These are phyloP conservation scores for Chimonanthus salicifolius DNA, from an alignment of 164 flowering plant genomes.

Conservation along the genomic window DNA sequence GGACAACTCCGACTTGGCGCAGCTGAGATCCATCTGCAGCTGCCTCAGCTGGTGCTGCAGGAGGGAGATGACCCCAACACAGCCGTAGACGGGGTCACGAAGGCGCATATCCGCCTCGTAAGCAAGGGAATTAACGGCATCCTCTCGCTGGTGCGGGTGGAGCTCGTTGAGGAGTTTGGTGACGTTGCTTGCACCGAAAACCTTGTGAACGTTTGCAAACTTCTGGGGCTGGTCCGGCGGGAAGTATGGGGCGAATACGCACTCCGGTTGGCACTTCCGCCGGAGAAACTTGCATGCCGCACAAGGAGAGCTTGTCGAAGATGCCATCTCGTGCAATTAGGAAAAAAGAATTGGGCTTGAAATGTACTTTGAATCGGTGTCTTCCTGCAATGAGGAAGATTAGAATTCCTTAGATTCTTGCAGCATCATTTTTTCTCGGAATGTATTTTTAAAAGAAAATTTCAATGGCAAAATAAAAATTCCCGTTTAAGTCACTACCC, in stretches of 20 bases:
- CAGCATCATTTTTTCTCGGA: too few relatives aligned
- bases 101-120: slow-evolving; percentile 89
- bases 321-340: slow-evolving; percentile 26
- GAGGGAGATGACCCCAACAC: slow-evolving; percentile 83
- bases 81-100: slow-evolving; percentile 89
- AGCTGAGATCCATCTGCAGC: slow-evolving; percentile 71
- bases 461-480: not conserved
- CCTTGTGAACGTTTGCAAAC: slow-evolving; percentile 83
- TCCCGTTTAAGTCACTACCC: too few relatives aligned
- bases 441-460: not conserved
- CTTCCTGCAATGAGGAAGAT: too few relatives aligned
- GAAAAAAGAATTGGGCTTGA: not conserved
- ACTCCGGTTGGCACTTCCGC: slow-evolving; percentile 83
- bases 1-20: slow-evolving; percentile 81
- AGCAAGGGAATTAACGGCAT: slow-evolving; percentile 83
- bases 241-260: slow-evolving; percentile 86
- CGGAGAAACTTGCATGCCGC: slow-evolving; percentile 89
- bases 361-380: too few relatives aligned
- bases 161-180: slow-evolving; percentile 82
- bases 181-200: slow-evolving; percentile 86
- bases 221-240: slow-evolving; percentile 96
- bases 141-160: slow-evolving; percentile 79
- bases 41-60: slow-evolving; percentile 82
- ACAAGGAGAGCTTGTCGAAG: slow-evolving; percentile 70
- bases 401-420: too few relatives aligned